These are phyloP conservation scores for Eudorina sp. DNA, from an alignment of 139 green algal species.

Conservation along the genomic window DNA sequence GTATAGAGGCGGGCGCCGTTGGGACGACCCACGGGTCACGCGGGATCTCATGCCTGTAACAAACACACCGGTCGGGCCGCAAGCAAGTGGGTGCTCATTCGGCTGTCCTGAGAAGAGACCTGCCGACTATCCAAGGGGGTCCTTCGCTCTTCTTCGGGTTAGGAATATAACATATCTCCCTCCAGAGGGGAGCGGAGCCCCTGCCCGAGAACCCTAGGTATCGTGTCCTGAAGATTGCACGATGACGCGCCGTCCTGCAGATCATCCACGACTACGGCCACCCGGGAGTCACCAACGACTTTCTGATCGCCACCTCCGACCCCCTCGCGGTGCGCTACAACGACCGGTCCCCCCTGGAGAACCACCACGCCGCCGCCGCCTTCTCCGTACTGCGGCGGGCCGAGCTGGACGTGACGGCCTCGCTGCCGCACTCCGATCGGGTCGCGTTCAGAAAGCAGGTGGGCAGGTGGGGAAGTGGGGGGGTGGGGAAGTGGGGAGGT, in stretches of 20 bases:
- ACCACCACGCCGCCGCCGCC: constrained; percentile 51
- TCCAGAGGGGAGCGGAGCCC: no score
- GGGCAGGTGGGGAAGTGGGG: neutral
- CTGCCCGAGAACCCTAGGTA: no score
- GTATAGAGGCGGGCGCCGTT: no score
- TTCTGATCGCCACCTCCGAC: constrained; percentile 52
- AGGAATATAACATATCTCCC: no score
- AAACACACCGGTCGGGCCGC: no score
- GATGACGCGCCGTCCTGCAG: constrained; percentile 42
- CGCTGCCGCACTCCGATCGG: neutral
- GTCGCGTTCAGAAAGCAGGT: constrained; percentile 45
- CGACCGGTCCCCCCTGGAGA: constrained; percentile 56
- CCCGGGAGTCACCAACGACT: constrained; percentile 63
- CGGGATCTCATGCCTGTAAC: no score
- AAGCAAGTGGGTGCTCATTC: no score
- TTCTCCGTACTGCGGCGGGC: constrained; percentile 43
- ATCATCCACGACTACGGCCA: constrained; percentile 56
- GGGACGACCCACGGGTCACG: neutral
- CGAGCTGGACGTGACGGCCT: constrained; percentile 39
- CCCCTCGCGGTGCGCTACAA: constrained; percentile 60
- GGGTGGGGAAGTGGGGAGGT: neutral
- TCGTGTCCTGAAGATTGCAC: no score
- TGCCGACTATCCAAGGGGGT: no score
- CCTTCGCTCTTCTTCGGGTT: no score
- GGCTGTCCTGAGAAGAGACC: no score